Percentiles rank a stretch among this genome's conserved stretches.
These are phyloP conservation scores for Penicillium angulare DNA, from an alignment of 495 filamentous ascomycete species.

Conservation along the genomic window DNA sequence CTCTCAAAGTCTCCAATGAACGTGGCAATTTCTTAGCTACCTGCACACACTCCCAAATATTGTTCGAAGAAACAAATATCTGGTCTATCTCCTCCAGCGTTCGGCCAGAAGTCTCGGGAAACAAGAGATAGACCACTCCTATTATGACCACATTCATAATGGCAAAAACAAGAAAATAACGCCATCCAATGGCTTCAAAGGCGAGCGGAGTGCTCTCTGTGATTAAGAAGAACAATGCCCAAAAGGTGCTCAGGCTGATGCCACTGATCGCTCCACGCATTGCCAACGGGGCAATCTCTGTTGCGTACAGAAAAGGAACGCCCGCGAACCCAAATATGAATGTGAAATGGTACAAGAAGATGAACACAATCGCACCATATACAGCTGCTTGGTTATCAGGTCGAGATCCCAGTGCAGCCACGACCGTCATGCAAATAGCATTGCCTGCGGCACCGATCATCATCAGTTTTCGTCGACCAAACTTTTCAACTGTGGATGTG, in stretches of 20 bases:
- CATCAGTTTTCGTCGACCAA: slow-evolving; percentile 20
- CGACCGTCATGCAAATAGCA: slow-evolving; percentile 38
- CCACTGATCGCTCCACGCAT: slow-evolving; percentile 48
- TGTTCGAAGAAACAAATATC: slow-evolving; percentile 33
- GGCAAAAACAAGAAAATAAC: slow-evolving; percentile 22
- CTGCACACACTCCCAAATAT: slow-evolving; percentile 12
- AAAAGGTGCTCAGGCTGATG: slow-evolving; percentile 43
- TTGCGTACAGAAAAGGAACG: slow-evolving; percentile 52
- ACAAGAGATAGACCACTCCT: slow-evolving; percentile 33
- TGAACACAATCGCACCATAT: slow-evolving; percentile 41
- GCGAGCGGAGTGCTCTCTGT: slow-evolving; percentile 21
- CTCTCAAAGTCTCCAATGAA: not conserved
- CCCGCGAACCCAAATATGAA: slow-evolving; percentile 52
- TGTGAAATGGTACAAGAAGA: slow-evolving; percentile 53
- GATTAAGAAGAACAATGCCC: slow-evolving; percentile 31
- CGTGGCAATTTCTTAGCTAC: slow-evolving; percentile 8
- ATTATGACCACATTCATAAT: slow-evolving; percentile 15
- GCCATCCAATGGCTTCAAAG: slow-evolving; percentile 12
- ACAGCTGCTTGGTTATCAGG: slow-evolving; percentile 15
- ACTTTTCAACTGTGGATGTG: slow-evolving; percentile 18
- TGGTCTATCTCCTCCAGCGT: slow-evolving; percentile 56
- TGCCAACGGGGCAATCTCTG: slow-evolving; percentile 48
- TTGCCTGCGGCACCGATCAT: slow-evolving; percentile 30
- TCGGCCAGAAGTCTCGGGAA: slow-evolving; percentile 54
- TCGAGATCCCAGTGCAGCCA: slow-evolving; percentile 29